Base-by-base conservation (phyloP, 192 early-diverging fungal genomes). In the Powellomyces hirtus region DNA sequence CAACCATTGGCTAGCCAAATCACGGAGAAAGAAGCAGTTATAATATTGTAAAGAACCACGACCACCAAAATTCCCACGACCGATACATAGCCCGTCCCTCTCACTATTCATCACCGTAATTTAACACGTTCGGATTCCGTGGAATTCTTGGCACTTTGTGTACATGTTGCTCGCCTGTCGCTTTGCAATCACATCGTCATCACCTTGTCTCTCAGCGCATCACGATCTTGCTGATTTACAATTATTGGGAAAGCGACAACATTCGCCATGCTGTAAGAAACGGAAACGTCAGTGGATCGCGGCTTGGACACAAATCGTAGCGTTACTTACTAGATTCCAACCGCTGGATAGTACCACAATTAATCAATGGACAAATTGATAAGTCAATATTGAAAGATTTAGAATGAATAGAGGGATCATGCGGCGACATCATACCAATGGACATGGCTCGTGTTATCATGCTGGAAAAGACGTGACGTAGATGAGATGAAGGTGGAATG, bases 361-460 rank as follows among this genome's bases (percentile, higher is more conserved):
- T n/a, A n/a, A n/a, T n/a, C n/a, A n/a, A n/a, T n/a, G n/a, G n/a
- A n/a, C n/a, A n/a, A n/a, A n/a, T n/a, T n/a, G n/a, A n/a, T n/a
- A n/a, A n/a, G n/a, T n/a, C n/a, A n/a, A n/a, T n/a, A n/a, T n/a
- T n/a, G n/a, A n/a, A n/a, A n/a, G n/a, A n/a, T n/a, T n/a, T n/a
- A n/a, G n/a, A n/a, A n/a, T n/a, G n/a, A n/a, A n/a, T n/a, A n/a
- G n/a, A n/a, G n/a, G n/a, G n/a, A n/a, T n/a, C n/a, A n/a, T n/a
- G n/a, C n/a, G n/a, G n/a, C 18, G 40, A 42, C 8, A 3, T 5
- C 46, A 5, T 49, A 49, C 46, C 53, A 34, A 72, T 72, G 29
- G 71, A 66, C 71, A 72, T 72, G 1, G 71, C 71, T 44, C 71
- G 62, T 29, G 56, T 59, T 16, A 72, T 72, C 71, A 72, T 72